Base-by-base conservation (phyloP, 2,329 filamentous ascomycete species). In the Botrytis hyacinthi region DNA sequence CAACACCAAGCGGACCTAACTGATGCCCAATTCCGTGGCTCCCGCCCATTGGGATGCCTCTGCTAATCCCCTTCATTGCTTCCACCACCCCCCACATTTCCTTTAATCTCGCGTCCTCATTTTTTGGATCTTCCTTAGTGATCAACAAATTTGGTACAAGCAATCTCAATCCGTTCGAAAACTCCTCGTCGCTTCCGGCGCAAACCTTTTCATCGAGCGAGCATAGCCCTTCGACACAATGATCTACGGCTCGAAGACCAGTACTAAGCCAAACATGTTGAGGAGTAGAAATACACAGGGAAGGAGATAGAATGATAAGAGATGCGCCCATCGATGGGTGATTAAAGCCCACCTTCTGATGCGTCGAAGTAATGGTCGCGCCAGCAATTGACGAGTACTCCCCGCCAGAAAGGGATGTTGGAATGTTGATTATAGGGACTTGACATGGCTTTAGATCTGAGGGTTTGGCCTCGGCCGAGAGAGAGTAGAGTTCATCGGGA, bases 271-370 rank as follows among this genome's bases (percentile, higher is more conserved):
- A 91, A 32, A 89, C 82, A 32, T 81, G 81, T 1, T 82, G 80
- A 0, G 88, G 88, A 0, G 88, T 90, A 0, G 85, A 85, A 2
- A 82, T 79, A 26, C 83, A 84, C 0, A 90, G 81, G 22, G 83
- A 81, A 2, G 88, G 86, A 73, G 90, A 88, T 3, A 89, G 84
- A 54, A 91, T 86, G 8, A 90, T 82, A 5, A 91, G 82, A 7
- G 84, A 79, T 0, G 88, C 84, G 0, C 85, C 84, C 44, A 83
- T 82, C 7, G 81, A 78, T 0, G 84, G 82, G 40, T 79, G 75
- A 16, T 78, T 74, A 65, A 80, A 80, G 6, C n/a, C 9, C 9
- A 63, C 73, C 63, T 80, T 80, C 54, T 78, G 76, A 54, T 76
- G 54, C 3, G 61, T 78, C 16, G 74, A 20, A 3, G 68, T 76